Evolutionary conservation across 2,329 filamentous ascomycete genomes (phyloP), one percentile per base, ranked within the genome.

Genomic region (Monilinia polystroma): DNA sequence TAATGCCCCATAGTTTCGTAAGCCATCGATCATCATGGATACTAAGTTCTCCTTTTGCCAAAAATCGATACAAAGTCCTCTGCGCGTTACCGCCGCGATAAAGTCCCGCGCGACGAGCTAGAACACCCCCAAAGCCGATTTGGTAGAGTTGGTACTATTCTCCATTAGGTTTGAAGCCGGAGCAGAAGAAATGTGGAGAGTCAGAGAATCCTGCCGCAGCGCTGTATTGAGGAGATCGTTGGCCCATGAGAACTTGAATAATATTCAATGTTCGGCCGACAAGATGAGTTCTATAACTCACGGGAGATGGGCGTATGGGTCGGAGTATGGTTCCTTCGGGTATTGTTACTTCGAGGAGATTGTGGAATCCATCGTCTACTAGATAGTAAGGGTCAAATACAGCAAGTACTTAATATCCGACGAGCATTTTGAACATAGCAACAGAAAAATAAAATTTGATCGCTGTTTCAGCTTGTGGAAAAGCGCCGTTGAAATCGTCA

Each of bases 71-170:
- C 23, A 23, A 23, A 23, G 23, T 23, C 23, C 23, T 23, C 23
- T 23, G 23, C 23, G 23, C 23, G 23, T 23, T 23, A 23, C 23
- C 23, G 23, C 23, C 23, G 23, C 23, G 23, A 23, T 23, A 23
- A 23, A 23, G 23, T 23, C 23, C 23, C 23, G 23, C 23, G 23
- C 23, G 62, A 32, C 62, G 52, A 26, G 62, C 62, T 7, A 51
- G 62, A 23, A 64, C 52, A 56, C 38, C 52, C 8, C 62, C 49
- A n/a, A 56, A 56, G 11, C 62, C 62, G 38, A 64, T 64, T 18
- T 64, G 63, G 53, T 65, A 52, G 10, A 65, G 43, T 18, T 65
- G 63, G 23, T 58, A 43, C 63, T 43, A 58, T 49, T 64, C 54
- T 32, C 62, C 62, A 47, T 64, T 35, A 18, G 62, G 41, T 16